Base-by-base conservation (phyloP, 257 asterid genomes). In the Salvia rosmarinus region DNA sequence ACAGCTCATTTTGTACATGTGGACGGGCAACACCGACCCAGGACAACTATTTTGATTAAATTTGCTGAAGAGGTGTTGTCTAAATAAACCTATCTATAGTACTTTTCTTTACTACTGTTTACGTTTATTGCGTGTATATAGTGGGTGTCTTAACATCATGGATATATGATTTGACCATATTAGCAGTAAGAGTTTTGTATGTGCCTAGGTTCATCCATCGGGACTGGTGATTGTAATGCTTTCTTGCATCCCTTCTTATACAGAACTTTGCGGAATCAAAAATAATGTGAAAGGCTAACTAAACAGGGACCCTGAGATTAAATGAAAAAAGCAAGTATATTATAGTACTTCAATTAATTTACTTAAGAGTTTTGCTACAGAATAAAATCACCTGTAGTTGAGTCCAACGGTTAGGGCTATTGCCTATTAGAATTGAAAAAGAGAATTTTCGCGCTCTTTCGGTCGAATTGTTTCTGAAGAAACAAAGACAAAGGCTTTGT, bases 1-100 rank as follows among this genome's bases (percentile, higher is more conserved):
- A 91, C 96, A 2, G 97, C 98, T 64, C 97, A 91, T 84, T 94
- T 94, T 80, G 97, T 94, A 75, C 98, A 97, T 16, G 92, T 94
- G 35, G 97, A 94, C 59, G 97, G 97, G 75, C 97, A 91, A 75
- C 97, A 87, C 47, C 84, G 96, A 75, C 96, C 97, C 9, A 84
- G 96, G 78, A 91, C 98, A 16, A 94, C 98, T 83, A 94, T 94
- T 75, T 84, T 89, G 89, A 89, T 94, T 78, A 94, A 94, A 82
- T 94, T 94, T 83, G 90, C 96, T 59, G 91, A 89, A 80, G 98
- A 94, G 96, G 98, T 91, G 84, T 56, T 19, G 57, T 28, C 63
- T 54, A 71, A 47, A 49, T 81, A 93, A 96, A 73, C 89, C 87
- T 81, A 89, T 93, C 94, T 62, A 82, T 90, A 57, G 43, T 58